These are phyloP conservation scores for Cicer chorassanicum DNA, from an alignment of 306 rosid genomes.

Conservation along the genomic window DNA sequence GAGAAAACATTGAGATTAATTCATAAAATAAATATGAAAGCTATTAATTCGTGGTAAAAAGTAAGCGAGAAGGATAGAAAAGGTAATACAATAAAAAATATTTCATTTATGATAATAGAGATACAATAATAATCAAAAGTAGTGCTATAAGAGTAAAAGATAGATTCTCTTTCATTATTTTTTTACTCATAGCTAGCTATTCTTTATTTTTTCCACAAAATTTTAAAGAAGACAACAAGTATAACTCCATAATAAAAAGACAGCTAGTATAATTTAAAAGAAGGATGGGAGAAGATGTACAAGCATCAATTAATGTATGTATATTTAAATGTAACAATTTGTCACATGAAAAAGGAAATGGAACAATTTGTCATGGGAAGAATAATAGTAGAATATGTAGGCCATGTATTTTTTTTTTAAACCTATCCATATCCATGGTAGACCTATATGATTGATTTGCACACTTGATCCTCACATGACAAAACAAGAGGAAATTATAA, in stretches of 20 bases:
- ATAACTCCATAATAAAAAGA: too few relatives aligned
- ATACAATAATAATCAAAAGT: neutral
- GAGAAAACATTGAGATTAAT: neutral
- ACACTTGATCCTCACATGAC: neutral
- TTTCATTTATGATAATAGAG: too few relatives aligned
- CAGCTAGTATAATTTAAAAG: neutral
- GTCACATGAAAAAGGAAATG: neutral
- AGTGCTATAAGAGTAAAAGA: too few relatives aligned
- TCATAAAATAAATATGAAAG: neutral
- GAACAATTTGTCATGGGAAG: neutral
- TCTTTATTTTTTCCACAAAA: too few relatives aligned
- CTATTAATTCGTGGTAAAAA: too few relatives aligned
- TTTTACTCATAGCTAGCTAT: too few relatives aligned
- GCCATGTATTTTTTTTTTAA: neutral
- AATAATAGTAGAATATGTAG: neutral
- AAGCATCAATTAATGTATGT: neutral
- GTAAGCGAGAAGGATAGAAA: too few relatives aligned
- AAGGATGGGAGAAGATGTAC: neutral
- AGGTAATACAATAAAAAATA: too few relatives aligned
- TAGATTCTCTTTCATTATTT: too few relatives aligned
- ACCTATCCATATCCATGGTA: constrained; percentile 1
- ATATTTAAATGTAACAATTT: neutral
- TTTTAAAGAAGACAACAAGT: neutral
- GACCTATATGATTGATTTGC: neutral
- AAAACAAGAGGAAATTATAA: neutral